Evolutionary conservation across 176 grass and related monocot species (phyloP).

Genomic region (Alopecurus myosuroides): DNA sequence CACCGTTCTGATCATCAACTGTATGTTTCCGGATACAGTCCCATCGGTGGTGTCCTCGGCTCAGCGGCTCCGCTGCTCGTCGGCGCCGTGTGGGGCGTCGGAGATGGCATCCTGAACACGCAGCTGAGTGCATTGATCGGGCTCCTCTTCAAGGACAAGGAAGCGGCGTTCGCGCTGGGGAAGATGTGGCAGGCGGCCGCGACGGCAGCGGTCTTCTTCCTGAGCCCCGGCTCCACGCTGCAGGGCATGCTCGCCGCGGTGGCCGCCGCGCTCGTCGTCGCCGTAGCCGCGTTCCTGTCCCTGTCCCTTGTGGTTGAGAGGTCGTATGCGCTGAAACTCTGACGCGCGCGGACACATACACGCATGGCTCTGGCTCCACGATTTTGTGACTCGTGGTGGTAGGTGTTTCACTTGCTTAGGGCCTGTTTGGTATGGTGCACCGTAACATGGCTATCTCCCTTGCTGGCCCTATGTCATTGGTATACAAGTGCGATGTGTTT

Average conservation of each 20-base stretch:
- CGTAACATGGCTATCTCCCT: too few relatives aligned
- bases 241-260: neutral
- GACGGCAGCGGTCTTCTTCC: conserved; percentile 7
- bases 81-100: conserved; percentile 2
- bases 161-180: neutral
- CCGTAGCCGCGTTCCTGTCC: neutral
- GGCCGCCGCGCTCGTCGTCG: neutral
- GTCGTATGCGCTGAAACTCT: neutral
- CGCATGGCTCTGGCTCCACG: neutral
- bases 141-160: conserved; percentile 5
- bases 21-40: neutral
- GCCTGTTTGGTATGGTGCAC: too few relatives aligned
- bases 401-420: too few relatives aligned
- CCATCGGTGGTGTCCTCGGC: neutral
- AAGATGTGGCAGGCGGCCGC: conserved; percentile 15
- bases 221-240: conserved; percentile 9
- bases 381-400: neutral
- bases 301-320: neutral
- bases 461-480: too few relatives aligned
- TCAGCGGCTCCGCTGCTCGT: conserved; percentile 1
- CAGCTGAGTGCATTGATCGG: neutral
- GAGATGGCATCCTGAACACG: conserved; percentile 8
- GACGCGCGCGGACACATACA: neutral
- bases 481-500: too few relatives aligned
- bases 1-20: neutral